These are phyloP conservation scores for Mariannaea sp. DNA, from an alignment of 2,329 filamentous ascomycete species.

Conservation along the genomic window DNA sequence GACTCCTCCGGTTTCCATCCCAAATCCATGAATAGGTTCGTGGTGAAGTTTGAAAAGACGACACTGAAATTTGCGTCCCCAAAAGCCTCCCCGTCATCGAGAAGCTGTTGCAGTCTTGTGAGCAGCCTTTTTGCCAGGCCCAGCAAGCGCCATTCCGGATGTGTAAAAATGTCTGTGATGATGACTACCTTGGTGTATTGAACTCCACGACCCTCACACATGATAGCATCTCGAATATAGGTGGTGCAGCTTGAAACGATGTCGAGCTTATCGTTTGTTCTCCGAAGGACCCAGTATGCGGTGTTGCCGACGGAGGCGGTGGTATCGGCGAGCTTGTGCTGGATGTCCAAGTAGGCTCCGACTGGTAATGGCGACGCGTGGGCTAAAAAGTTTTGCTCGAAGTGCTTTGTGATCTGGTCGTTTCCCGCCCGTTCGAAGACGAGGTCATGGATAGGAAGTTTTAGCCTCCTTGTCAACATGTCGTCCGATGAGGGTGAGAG, in stretches of 20 bases:
- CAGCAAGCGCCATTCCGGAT: constrained; percentile 39
- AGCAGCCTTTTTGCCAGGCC: constrained; percentile 46
- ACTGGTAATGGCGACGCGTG: constrained; percentile 24
- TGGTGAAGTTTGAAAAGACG: constrained; percentile 43
- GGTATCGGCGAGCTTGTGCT: constrained; percentile 18
- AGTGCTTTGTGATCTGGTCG: constrained; percentile 24
- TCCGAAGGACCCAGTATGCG: constrained; percentile 40
- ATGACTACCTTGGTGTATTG: constrained; percentile 37
- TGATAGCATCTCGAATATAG: constrained; percentile 32
- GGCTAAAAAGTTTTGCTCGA: constrained; percentile 25
- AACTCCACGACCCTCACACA: constrained; percentile 26
- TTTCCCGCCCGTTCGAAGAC: constrained; percentile 24
- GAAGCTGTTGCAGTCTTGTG: constrained; percentile 38
- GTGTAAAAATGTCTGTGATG: constrained; percentile 45
- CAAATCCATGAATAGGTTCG: constrained; percentile 41
- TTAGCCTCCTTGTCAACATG: neutral
- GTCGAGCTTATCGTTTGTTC: constrained; percentile 34
- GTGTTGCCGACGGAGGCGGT: constrained; percentile 5
- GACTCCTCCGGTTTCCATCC: constrained; percentile 44
- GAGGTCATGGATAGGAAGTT: constrained; percentile 1
- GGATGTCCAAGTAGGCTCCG: constrained; percentile 20
- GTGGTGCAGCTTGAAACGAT: constrained; percentile 45
- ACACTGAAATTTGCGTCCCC: constrained; percentile 41
- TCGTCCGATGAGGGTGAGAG: too few relatives aligned
- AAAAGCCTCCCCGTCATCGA: constrained; percentile 35